phyloP scores from a whole-genome alignment of 192 early-diverging fungal species.

The Phycomyces blakesleeanus region DNA sequence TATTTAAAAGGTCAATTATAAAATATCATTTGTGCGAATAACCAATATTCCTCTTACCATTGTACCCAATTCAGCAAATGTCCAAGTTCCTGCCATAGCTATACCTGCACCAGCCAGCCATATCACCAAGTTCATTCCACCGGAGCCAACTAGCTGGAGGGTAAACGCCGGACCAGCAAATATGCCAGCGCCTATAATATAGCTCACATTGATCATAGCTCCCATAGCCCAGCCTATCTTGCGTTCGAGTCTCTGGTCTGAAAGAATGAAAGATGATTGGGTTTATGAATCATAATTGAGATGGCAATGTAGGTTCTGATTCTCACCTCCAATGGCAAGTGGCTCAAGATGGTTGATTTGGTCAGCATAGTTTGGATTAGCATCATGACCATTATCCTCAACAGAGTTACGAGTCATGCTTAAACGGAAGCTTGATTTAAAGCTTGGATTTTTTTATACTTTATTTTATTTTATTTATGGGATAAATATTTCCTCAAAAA shows the following conservation, averaged over 20 bases:
- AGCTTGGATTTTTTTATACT: too few species aligned
- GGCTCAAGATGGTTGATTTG: constrained; percentile 24
- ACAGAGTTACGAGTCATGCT: too few species aligned
- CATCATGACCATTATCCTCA: too few species aligned
- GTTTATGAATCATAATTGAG: not conserved
- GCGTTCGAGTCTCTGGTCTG: constrained; percentile 28
- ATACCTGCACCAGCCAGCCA: constrained; percentile 24
- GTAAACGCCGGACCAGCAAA: constrained; percentile 28
- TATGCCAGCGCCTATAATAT: constrained; percentile 33
- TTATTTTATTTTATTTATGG: too few species aligned
- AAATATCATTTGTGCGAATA: too few species aligned
- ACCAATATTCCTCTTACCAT: constrained; percentile 18
- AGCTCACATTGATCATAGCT: constrained; percentile 29
- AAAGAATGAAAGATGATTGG: not conserved
- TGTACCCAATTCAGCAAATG: constrained; percentile 31
- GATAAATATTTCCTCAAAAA: too few species aligned
- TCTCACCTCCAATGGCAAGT: constrained; percentile 29
- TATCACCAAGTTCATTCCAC: constrained; percentile 30
- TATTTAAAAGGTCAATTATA: too few species aligned
- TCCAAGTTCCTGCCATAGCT: constrained; percentile 12
- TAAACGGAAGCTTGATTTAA: too few species aligned
- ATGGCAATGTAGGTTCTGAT: too few species aligned
- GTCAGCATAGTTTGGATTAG: not conserved
- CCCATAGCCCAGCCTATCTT: constrained; percentile 28
- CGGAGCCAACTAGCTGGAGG: constrained; percentile 24